phyloP scores from a whole-genome alignment of 345 rosid species.

The Nasturtium officinale region DNA sequence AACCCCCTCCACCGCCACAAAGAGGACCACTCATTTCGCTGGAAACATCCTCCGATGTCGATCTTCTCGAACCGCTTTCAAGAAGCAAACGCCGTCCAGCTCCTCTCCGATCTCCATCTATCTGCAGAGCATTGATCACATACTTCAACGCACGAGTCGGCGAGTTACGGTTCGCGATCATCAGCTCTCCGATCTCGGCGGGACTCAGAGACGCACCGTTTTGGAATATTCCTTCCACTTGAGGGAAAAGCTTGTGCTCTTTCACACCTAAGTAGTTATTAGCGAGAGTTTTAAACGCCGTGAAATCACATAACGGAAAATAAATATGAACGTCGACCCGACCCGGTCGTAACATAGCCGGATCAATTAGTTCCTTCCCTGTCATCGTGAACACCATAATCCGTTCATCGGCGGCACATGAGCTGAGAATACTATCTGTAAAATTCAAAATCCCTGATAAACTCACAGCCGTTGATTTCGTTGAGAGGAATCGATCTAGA shows the following conservation, averaged over 20 bases:
- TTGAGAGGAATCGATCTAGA: conserved; percentile 58
- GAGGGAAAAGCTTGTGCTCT: conserved; percentile 90
- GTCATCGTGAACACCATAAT: conserved; percentile 79
- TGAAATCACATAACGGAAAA: conserved; percentile 83
- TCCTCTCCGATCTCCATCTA: conserved; percentile 66
- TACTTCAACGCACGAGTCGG: conserved; percentile 95
- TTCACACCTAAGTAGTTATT: conserved; percentile 72
- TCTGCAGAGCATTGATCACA: conserved; percentile 77
- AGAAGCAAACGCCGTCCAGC: conserved; percentile 45
- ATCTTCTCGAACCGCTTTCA: conserved; percentile 46
- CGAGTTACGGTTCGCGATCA: conserved; percentile 87
- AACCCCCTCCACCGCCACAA: conserved; percentile 48
- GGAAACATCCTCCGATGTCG: conserved; percentile 32
- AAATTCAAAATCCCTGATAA: conserved; percentile 63
- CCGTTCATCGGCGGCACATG: conserved; percentile 68
- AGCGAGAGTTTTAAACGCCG: conserved; percentile 77
- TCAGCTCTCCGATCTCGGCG: conserved; percentile 87
- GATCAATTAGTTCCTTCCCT: conserved; percentile 61
- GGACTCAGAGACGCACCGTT: conserved; percentile 78
- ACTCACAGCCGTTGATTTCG: conserved; percentile 60
- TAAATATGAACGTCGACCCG: conserved; percentile 85
- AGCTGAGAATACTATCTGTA: conserved; percentile 66
- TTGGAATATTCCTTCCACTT: conserved; percentile 83
- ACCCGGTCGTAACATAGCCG: conserved; percentile 72
- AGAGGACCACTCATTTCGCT: conserved; percentile 51